Percentiles rank a stretch among this genome's conserved stretches.
These are phyloP conservation scores for Suaeda aralocaspica DNA, from an alignment of 148 eudicot genomes.

Conservation along the genomic window DNA sequence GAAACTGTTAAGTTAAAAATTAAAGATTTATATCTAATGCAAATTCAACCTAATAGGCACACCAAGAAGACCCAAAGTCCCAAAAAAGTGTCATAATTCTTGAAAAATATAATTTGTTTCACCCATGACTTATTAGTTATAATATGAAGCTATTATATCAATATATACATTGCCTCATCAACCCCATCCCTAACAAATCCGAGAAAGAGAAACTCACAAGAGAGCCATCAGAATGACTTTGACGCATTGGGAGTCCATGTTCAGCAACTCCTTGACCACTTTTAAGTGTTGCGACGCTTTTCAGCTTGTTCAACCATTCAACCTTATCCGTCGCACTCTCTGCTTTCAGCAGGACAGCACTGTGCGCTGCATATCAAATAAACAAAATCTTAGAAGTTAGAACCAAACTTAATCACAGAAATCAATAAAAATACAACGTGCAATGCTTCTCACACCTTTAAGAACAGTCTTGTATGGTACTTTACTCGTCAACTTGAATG, in stretches of 20 bases:
- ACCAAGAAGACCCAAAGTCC: background rate
- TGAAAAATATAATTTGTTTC: background rate
- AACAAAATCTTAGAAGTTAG: slow-evolving; percentile 13
- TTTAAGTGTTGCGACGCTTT: slow-evolving; percentile 55
- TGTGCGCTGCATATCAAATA: slow-evolving; percentile 67
- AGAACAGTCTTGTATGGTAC: slow-evolving; percentile 95
- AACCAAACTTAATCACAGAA: background rate
- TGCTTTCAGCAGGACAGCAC: slow-evolving; percentile 87
- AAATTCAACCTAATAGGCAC: background rate
- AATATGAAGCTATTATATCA: too few species aligned
- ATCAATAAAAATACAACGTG: background rate
- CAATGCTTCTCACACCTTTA: slow-evolving; percentile 48
- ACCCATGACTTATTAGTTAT: too few species aligned
- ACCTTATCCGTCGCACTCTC: slow-evolving; percentile 79
- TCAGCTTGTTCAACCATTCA: slow-evolving; percentile 86
- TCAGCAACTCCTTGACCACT: slow-evolving; percentile 65
- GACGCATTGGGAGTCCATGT: slow-evolving; percentile 61
- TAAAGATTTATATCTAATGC: background rate
- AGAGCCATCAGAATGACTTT: slow-evolving; percentile 91
- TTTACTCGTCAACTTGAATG: slow-evolving; percentile 76
- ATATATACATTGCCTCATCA: too few species aligned
- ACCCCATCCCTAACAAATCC: too few species aligned
- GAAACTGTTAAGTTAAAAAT: background rate
- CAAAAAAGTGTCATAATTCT: too few species aligned
- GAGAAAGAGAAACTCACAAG: slow-evolving; percentile 50